phyloP scores from a whole-genome alignment of 345 rosid species.

The Erodium maritimum region DNA sequence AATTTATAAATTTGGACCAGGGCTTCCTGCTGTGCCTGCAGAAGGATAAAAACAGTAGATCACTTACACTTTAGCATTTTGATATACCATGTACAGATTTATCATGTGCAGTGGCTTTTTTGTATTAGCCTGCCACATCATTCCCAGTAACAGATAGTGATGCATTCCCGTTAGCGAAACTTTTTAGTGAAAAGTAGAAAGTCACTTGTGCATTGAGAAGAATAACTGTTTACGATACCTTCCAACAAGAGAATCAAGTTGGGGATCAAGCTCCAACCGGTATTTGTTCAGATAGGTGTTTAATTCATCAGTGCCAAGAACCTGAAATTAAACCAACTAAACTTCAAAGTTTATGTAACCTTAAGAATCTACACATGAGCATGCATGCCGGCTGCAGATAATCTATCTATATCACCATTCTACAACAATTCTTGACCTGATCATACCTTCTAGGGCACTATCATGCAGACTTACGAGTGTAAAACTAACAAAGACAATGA shows the following conservation, averaged over 20 bases:
- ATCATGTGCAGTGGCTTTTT: not conserved
- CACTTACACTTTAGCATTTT: not conserved
- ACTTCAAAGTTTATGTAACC: not conserved
- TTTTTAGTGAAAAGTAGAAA: not conserved
- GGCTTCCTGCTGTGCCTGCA: conserved; percentile 91
- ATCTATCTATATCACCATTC: too few relatives aligned
- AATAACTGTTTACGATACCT: conserved; percentile 32
- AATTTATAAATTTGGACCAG: conserved; percentile 76
- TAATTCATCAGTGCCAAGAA: conserved; percentile 85
- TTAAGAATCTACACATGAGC: not conserved
- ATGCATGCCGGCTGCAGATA: too few relatives aligned
- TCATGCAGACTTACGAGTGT: too few relatives aligned
- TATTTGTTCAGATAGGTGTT: conserved; percentile 79
- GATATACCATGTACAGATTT: not conserved
- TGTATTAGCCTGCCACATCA: not conserved
- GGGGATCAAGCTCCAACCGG: conserved; percentile 83
- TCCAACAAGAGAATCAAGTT: conserved; percentile 86
- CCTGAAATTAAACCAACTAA: conserved; percentile 28
- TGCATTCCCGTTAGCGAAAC: not conserved
- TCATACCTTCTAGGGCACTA: too few relatives aligned
- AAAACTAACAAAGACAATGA: too few relatives aligned
- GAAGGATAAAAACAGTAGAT: conserved; percentile 3
- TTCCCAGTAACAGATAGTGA: too few relatives aligned
- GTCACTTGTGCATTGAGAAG: not conserved
- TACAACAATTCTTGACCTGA: too few relatives aligned